Percentiles rank a stretch among this genome's conserved stretches.
These are phyloP conservation scores for Stephania japonica DNA, from an alignment of 164 flowering plant genomes.

Conservation along the genomic window DNA sequence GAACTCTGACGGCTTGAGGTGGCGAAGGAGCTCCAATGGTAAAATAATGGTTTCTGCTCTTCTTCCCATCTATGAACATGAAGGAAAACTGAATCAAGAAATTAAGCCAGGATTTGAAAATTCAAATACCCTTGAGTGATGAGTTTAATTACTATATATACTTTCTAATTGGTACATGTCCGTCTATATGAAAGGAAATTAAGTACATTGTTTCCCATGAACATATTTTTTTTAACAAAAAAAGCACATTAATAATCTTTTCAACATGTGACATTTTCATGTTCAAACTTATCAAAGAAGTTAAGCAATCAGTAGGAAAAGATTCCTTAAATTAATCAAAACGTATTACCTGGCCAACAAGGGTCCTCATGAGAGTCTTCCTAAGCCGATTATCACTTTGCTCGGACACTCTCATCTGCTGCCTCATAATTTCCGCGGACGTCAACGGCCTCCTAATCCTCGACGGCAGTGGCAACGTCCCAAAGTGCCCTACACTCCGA, in stretches of 20 bases:
- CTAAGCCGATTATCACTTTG: conserved; percentile 15
- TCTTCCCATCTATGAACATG: conserved; percentile 21
- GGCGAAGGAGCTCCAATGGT: conserved; percentile 90
- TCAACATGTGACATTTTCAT: too few relatives aligned
- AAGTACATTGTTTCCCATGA: too few relatives aligned
- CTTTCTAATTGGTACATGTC: too few relatives aligned
- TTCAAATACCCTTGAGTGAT: too few relatives aligned
- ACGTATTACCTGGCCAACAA: conserved; percentile 6
- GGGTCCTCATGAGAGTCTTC: conserved; percentile 20
- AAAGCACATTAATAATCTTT: too few relatives aligned
- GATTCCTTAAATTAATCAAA: too few relatives aligned
- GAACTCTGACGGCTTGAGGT: conserved; percentile 85
- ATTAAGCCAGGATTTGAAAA: background rate
- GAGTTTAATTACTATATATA: too few relatives aligned
- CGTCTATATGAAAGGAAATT: too few relatives aligned
- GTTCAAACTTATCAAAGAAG: too few relatives aligned
- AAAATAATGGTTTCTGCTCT: conserved; percentile 89
- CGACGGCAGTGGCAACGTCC: background rate
- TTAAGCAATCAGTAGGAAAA: too few relatives aligned
- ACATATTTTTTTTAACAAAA: too few relatives aligned
- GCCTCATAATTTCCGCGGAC: conserved; percentile 9
- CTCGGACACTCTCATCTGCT: conserved; percentile 12
- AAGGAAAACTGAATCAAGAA: too few relatives aligned
- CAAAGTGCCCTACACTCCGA: background rate
- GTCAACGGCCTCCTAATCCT: conserved; percentile 6